These are phyloP conservation scores for Naganishia randhawae DNA, from an alignment of 768 basidiomycete species.

Conservation along the genomic window DNA sequence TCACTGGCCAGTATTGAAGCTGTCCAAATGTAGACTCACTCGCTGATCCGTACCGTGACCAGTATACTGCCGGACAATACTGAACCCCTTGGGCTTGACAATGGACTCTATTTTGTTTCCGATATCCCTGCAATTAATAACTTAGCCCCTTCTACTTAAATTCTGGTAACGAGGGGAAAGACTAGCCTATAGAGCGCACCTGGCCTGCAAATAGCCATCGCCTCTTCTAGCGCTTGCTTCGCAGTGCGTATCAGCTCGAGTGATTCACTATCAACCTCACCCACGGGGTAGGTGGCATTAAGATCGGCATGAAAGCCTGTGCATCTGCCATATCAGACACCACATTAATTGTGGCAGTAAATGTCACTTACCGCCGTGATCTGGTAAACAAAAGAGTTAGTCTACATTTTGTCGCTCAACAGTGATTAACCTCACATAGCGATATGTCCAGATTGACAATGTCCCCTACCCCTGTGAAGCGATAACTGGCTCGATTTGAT, in stretches of 20 bases:
- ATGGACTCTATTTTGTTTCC: constrained; percentile 64
- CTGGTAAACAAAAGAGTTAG: constrained; percentile 21
- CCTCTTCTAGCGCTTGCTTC: constrained; percentile 76
- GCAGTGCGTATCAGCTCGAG: constrained; percentile 75
- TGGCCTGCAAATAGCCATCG: constrained; percentile 90
- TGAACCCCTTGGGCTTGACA: constrained; percentile 74
- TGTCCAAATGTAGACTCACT: constrained; percentile 31
- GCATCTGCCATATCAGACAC: constrained; percentile 12
- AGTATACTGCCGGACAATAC: constrained; percentile 83
- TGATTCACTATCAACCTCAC: constrained; percentile 65
- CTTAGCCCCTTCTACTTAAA: not conserved
- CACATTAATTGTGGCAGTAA: not conserved
- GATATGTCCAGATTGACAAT: constrained; percentile 78
- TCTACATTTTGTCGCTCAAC: not conserved
- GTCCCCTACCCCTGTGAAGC: constrained; percentile 73
- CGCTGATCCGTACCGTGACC: constrained; percentile 81
- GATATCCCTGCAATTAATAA: constrained; percentile 41
- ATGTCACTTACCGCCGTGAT: constrained; percentile 38
- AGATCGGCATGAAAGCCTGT: constrained; percentile 86
- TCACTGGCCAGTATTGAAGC: not conserved
- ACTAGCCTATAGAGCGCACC: constrained; percentile 77
- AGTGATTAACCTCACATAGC: constrained; percentile 42
- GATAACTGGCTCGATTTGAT: not conserved
- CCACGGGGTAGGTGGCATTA: constrained; percentile 79
- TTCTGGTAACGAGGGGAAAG: not conserved